Percentiles rank a stretch among this genome's conserved stretches.
phyloP scores from a whole-genome alignment of 2,329 filamentous ascomycete species.

The Aspergillus thermomutatus region DNA sequence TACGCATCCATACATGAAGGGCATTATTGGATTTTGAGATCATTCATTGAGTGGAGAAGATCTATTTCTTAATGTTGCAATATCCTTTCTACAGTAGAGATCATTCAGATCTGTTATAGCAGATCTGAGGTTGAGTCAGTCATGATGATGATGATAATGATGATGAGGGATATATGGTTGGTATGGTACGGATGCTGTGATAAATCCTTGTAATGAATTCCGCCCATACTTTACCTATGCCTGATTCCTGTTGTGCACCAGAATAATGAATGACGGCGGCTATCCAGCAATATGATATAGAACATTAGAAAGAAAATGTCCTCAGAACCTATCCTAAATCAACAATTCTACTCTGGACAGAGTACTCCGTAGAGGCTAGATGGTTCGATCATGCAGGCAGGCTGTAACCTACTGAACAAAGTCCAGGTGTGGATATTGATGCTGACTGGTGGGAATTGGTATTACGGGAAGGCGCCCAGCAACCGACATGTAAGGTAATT shows the following conservation, averaged over 20 bases:
- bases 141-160: neutral
- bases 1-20: neutral
- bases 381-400: neutral
- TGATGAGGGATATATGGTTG: neutral
- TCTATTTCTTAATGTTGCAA: neutral
- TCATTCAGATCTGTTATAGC: neutral
- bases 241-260: neutral
- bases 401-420: neutral
- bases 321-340: neutral
- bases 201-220: neutral
- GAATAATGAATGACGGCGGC: neutral
- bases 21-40: neutral
- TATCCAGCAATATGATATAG: neutral
- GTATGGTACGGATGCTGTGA: neutral
- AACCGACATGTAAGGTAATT: constrained; percentile 15
- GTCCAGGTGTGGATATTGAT: neutral
- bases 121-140: no score
- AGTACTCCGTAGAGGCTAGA: neutral
- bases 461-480: constrained; percentile 5
- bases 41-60: neutral
- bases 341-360: neutral
- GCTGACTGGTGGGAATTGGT: constrained; percentile 3
- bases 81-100: neutral
- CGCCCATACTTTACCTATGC: neutral
- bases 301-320: neutral